These are phyloP conservation scores for Fusarium odoratissimum DNA, from an alignment of 2,329 filamentous ascomycete species.

Conservation along the genomic window DNA sequence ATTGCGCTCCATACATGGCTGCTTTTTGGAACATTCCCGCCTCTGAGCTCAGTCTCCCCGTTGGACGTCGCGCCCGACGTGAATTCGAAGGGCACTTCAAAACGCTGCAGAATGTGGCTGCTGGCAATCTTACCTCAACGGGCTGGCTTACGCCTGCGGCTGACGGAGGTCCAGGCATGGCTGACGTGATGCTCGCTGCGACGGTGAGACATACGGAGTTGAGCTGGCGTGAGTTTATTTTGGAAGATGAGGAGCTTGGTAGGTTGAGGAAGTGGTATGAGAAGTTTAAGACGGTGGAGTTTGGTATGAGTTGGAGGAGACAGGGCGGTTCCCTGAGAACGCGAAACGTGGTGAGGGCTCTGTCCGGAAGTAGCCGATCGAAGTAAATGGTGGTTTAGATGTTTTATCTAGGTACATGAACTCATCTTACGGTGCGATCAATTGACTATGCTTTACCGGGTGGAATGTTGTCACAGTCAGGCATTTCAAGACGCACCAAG, in stretches of 20 bases:
- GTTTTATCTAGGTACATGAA: too few relatives aligned
- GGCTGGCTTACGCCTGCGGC: neutral
- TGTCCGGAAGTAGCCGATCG: neutral
- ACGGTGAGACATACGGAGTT: neutral
- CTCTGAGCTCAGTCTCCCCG: neutral
- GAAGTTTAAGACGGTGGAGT: neutral
- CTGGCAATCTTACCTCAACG: neutral
- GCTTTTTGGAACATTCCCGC: neutral
- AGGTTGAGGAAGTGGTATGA: neutral
- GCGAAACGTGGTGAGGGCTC: neutral
- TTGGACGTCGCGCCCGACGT: neutral
- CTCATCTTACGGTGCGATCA: too few relatives aligned
- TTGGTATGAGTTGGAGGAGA: neutral
- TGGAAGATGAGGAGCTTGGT: neutral
- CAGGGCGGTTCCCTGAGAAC: neutral
- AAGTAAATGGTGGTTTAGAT: fast-evolving
- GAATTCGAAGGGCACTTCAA: neutral
- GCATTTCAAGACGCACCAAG: too few relatives aligned
- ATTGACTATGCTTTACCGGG: too few relatives aligned
- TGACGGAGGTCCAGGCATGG: neutral
- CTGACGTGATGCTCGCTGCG: neutral
- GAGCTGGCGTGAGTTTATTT: neutral
- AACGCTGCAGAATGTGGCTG: neutral
- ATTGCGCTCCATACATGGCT: neutral
- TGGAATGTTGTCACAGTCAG: neutral